Base-by-base conservation (phyloP, 75 land plant species). In the Picea sitchensis region DNA sequence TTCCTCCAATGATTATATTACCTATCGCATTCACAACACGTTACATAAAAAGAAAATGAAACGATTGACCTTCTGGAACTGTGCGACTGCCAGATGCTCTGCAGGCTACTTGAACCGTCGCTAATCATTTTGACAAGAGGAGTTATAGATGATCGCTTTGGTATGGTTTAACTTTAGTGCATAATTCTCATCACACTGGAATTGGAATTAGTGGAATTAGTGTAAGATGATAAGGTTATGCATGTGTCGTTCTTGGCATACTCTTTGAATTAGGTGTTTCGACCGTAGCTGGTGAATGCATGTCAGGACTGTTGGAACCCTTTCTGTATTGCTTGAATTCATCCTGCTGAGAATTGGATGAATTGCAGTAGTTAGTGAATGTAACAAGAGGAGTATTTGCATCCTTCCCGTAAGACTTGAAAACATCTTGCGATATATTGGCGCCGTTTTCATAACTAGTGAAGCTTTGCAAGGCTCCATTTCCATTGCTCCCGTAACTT, bases 321-420 rank as follows among this genome's bases (percentile, higher is more conserved):
- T 26, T 26, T 26, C 11, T 26, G 57, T 73, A 73, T 4, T 2
- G 6, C 0, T 51, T 7, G 20, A 73, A 73, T 2, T 44, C 14
- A 13, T 51, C 36, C 14, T 12, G 2, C 5, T 51, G 14, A 21
- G 18, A 0, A 54, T 12, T 17, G 2, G 32, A 1, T 0, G 84
- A 80, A 7, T 87, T 44, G 21, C 93, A 91, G 60, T 88, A 91
- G 68, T 85, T 91, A 4, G 63, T 23, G 77, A 91, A 91, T 1
- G 58, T 54, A 38, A 73, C 14, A 14, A 14, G 26, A 26, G 26
- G 26, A 26, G 26, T 26, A 26, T 26, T 26, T 26, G 26, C 26
- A 26, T 26, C 26, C 26, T 26, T 26, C 26, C 26, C 0, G 26
- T 26, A 26, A 26, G 26, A 26, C 26, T 26, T 26, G 26, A 26